These are phyloP conservation scores for Toxoplasma gondii DNA, from an alignment of 169 alveolate species.

Conservation along the genomic window DNA sequence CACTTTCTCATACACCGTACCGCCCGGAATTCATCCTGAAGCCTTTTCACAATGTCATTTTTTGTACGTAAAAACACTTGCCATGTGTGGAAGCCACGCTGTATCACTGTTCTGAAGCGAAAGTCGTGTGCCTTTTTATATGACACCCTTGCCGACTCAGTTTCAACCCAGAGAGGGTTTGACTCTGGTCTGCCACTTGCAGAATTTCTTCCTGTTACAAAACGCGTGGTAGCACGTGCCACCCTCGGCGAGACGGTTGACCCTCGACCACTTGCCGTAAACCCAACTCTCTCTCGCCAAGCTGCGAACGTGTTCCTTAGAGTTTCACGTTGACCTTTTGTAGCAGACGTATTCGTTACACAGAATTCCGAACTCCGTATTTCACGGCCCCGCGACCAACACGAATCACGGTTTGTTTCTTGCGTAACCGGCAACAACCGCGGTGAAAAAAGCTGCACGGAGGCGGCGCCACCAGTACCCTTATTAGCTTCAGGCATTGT, in stretches of 20 bases:
- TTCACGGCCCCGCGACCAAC: too few relatives aligned
- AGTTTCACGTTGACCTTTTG: background rate
- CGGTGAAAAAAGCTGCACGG: too few relatives aligned
- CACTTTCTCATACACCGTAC: slow-evolving; percentile 21
- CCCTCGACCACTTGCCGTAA: too few relatives aligned
- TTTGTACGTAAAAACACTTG: background rate
- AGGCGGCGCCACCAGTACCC: too few relatives aligned
- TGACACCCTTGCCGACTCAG: background rate
- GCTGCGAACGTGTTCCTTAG: background rate
- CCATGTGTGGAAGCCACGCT: background rate
- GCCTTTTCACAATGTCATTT: background rate
- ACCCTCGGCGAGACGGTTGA: too few relatives aligned
- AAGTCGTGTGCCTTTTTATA: background rate
- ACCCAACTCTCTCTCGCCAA: background rate
- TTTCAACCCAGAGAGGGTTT: background rate
- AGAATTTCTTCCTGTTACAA: too few relatives aligned
- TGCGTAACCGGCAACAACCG: too few relatives aligned
- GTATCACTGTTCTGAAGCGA: background rate
- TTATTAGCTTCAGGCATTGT: too few relatives aligned
- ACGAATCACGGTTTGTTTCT: too few relatives aligned
- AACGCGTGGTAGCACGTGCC: too few relatives aligned
- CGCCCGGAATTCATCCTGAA: slow-evolving; percentile 25
- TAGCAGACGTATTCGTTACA: too few relatives aligned
- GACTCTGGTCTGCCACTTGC: background rate
- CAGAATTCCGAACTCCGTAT: too few relatives aligned